A percentile compares a stretch with the other conserved stretches of the same genome.
Evolutionary conservation across 768 basidiomycete species (phyloP).

Genomic region (Serendipita sp.): DNA sequence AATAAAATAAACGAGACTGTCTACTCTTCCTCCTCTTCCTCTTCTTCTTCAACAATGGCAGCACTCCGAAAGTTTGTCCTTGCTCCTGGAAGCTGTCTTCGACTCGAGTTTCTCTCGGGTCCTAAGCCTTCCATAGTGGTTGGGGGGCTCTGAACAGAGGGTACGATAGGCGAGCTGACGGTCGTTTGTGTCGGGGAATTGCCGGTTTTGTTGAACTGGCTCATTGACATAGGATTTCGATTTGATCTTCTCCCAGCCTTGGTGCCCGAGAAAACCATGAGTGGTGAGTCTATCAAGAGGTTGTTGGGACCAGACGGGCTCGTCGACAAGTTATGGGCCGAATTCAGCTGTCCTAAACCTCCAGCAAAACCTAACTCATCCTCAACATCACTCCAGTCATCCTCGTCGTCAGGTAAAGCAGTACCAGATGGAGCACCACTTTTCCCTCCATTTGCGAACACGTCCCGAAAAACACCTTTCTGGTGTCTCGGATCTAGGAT

Average conservation of each 20-base stretch:
- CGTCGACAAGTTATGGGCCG: not conserved
- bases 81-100: not conserved
- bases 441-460: conserved; percentile 50
- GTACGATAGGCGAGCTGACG: not conserved
- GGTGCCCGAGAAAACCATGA: not conserved
- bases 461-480: conserved; percentile 43
- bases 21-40: conserved; percentile 1
- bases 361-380: conserved; percentile 70
- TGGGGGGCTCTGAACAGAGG: not conserved
- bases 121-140: not conserved
- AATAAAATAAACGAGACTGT: not conserved
- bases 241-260: not conserved
- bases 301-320: not conserved
- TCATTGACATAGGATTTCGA: not conserved
- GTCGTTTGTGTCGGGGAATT: not conserved
- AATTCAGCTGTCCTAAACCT: conserved; percentile 50
- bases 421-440: conserved; percentile 18
- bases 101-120: not conserved
- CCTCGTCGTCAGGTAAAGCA: conserved; percentile 51
- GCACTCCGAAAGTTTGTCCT: not conserved
- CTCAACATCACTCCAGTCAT: conserved; percentile 71
- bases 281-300: not conserved
- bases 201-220: not conserved
- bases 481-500: conserved; percentile 28
- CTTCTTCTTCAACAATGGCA: conserved; percentile 6